These are phyloP conservation scores for Plasmodium gallinaceum DNA, from an alignment of 169 alveolate genomes.

Conservation along the genomic window DNA sequence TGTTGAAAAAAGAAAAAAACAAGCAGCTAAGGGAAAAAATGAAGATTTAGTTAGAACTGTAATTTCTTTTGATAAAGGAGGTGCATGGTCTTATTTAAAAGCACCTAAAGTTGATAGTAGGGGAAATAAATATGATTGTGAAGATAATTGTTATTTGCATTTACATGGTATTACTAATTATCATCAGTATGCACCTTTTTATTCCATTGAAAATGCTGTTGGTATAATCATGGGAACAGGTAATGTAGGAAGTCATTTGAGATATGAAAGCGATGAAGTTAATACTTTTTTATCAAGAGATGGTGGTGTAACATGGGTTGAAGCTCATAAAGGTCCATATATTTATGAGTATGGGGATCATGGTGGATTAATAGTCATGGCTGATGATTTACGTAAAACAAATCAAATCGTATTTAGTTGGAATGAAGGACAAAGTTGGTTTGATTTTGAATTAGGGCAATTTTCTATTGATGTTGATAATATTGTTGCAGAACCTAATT, in stretches of 20 bases:
- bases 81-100: conserved; percentile 95
- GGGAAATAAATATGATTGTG: conserved; percentile 94
- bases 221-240: conserved; percentile 98
- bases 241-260: conserved; percentile 94
- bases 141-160: conserved; percentile 95
- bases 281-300: conserved; percentile 97
- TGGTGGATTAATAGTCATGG: conserved; percentile 99
- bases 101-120: conserved; percentile 96
- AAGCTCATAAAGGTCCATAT: conserved; percentile 97
- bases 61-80: conserved; percentile 98
- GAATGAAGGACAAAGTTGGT: conserved; percentile 99
- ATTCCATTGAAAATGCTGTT: conserved; percentile 95
- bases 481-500: conserved; percentile 96
- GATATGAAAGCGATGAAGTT: conserved; percentile 89
- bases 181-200: conserved; percentile 94
- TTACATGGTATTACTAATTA: conserved; percentile 93
- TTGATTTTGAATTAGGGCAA: conserved; percentile 91
- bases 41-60: conserved; percentile 91
- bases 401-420: conserved; percentile 93
- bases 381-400: conserved; percentile 92
- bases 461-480: conserved; percentile 93
- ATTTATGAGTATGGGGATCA: conserved; percentile 99
- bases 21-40: conserved; percentile 79
- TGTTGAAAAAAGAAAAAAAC: conserved; percentile 80
- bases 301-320: conserved; percentile 98